phyloP scores from a whole-genome alignment of 2,329 filamentous ascomycete species.

The Aureobasidium sp. region DNA sequence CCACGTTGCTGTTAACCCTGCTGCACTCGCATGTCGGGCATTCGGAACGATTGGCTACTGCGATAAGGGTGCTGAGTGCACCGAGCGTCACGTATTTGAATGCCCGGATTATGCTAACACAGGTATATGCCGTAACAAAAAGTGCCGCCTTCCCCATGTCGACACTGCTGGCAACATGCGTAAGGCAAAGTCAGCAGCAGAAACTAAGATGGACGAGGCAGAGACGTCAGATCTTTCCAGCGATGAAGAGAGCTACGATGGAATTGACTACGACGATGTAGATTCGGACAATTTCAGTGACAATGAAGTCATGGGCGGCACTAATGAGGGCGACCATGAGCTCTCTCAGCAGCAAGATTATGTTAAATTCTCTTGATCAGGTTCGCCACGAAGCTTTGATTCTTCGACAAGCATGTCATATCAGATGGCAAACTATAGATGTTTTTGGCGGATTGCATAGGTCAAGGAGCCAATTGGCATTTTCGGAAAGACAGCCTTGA shows the following conservation, averaged over 20 bases:
- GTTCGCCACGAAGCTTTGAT: neutral
- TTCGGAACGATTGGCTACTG: constrained; percentile 89
- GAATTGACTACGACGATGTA: constrained; percentile 65
- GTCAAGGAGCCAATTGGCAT: neutral
- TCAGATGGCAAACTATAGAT: neutral
- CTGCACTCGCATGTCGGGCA: constrained; percentile 69
- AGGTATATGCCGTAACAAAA: constrained; percentile 64
- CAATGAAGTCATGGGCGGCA: constrained; percentile 30
- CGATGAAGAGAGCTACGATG: constrained; percentile 60
- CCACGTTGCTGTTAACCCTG: constrained; percentile 69
- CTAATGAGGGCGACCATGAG: constrained; percentile 34
- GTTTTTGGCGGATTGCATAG: neutral
- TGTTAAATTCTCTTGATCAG: constrained; percentile 34
- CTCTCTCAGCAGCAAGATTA: constrained; percentile 47
- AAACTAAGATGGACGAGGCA: constrained; percentile 24
- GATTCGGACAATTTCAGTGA: constrained; percentile 56
- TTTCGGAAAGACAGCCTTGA: neutral
- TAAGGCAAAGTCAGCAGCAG: constrained; percentile 42
- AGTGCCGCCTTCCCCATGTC: constrained; percentile 79
- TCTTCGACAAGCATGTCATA: neutral
- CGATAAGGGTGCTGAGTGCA: constrained; percentile 67
- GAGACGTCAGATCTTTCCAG: constrained; percentile 57
- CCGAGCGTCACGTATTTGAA: constrained; percentile 80
- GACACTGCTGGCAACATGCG: constrained; percentile 76
- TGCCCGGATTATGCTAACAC: constrained; percentile 94